phyloP scores from a whole-genome alignment of 2,329 filamentous ascomycete species.

The Periglandula ipomoeae region DNA sequence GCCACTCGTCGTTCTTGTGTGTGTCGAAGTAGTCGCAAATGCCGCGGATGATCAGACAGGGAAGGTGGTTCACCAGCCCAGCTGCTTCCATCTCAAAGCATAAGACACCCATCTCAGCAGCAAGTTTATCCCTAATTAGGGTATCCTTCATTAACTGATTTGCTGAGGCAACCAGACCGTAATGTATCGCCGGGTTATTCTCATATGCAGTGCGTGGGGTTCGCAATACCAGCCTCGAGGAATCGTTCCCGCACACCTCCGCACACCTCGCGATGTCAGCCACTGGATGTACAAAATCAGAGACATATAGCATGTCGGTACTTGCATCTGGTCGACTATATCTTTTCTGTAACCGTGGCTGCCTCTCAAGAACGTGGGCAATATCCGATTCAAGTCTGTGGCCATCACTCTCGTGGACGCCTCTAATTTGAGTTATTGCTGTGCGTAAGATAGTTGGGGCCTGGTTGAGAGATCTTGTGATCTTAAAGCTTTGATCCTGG shows the following conservation, averaged over 20 bases:
- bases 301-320: constrained; percentile 5
- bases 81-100: constrained; percentile 19
- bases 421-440: constrained; percentile 1
- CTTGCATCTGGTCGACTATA: constrained; percentile 5
- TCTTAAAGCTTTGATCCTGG: constrained; percentile 8
- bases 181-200: constrained; percentile 12
- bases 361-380: not conserved
- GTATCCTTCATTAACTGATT: constrained; percentile 2
- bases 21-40: constrained; percentile 28
- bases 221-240: not conserved
- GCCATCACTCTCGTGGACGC: constrained; percentile 2
- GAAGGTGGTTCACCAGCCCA: constrained; percentile 19
- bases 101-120: not conserved
- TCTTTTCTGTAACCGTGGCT: not conserved
- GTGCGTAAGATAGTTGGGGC: constrained; percentile 9
- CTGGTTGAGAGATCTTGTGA: constrained; percentile 10
- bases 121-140: constrained; percentile 15
- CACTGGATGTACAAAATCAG: constrained; percentile 4
- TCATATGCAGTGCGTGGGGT: not conserved
- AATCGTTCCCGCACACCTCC: not conserved
- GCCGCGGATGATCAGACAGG: constrained; percentile 23
- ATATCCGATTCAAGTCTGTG: constrained; percentile 8
- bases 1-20: constrained; percentile 23
- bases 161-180: constrained; percentile 9
- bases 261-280: not conserved